A percentile compares a stretch with the other conserved stretches of the same genome.
Conservation (phyloP, 2,329 filamentous ascomycete genomes). For the Claviceps sp. region DNA sequence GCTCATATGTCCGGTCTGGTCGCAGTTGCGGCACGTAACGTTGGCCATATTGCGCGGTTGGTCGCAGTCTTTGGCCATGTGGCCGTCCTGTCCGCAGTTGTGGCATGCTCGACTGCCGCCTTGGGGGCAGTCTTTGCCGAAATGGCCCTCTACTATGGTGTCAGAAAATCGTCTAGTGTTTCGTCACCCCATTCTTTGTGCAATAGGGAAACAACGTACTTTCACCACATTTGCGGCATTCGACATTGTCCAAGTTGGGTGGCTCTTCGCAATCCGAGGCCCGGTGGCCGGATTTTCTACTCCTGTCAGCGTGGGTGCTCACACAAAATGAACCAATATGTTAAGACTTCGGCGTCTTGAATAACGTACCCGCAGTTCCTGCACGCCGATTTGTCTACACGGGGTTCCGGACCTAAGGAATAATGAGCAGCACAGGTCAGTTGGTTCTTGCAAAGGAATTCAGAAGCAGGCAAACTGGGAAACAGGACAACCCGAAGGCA, state of each 20-base stretch:
- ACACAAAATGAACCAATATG: background rate
- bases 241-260: conserved; percentile 46
- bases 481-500: too few relatives aligned
- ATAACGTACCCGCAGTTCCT: conserved; percentile 46
- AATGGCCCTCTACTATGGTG: conserved; percentile 39
- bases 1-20: conserved; percentile 45
- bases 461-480: too few relatives aligned
- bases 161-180: background rate
- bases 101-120: conserved; percentile 40
- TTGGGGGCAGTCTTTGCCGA: conserved; percentile 49
- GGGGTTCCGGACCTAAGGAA: conserved; percentile 38
- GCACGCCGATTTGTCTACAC: conserved; percentile 52
- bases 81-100: conserved; percentile 53
- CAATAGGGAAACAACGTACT: conserved; percentile 26
- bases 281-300: conserved; percentile 36
- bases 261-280: conserved; percentile 41
- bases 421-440: conserved; percentile 3
- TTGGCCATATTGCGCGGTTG: conserved; percentile 27
- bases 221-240: conserved; percentile 52
- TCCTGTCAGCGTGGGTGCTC: conserved; percentile 1
- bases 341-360: background rate
- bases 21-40: conserved; percentile 48
- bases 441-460: background rate
- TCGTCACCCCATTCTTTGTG: background rate
- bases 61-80: conserved; percentile 38